Evolutionary conservation across 2,329 filamentous ascomycete species (phyloP).

Genomic region (Verticillium nonalfalfae): DNA sequence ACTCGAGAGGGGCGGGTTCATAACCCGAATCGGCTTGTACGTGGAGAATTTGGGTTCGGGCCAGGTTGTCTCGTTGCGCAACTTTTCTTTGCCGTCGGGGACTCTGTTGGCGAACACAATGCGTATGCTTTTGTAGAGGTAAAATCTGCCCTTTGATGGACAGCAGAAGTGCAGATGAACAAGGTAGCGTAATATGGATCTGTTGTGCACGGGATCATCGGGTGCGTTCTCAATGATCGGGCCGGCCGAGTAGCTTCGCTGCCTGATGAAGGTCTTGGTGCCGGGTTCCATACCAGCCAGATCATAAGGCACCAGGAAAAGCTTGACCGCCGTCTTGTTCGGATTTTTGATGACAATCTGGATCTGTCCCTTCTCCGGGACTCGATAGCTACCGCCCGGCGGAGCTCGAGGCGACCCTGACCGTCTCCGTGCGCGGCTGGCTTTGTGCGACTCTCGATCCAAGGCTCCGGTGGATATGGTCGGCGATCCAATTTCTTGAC

Average conservation of each 20-base stretch:
- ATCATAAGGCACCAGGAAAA: constrained; percentile 92
- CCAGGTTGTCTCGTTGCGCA: constrained; percentile 82
- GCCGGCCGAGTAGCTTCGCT: constrained; percentile 85
- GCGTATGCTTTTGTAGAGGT: constrained; percentile 84
- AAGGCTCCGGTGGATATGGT: constrained; percentile 10
- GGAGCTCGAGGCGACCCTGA: constrained; percentile 50
- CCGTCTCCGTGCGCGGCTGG: constrained; percentile 23
- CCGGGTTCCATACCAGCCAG: constrained; percentile 86
- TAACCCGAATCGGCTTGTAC: constrained; percentile 64
- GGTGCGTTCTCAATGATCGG: constrained; percentile 68
- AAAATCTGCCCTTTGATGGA: constrained; percentile 75
- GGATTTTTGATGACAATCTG: constrained; percentile 98
- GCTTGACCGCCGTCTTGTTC: constrained; percentile 95
- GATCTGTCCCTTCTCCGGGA: constrained; percentile 87
- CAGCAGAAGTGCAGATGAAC: constrained; percentile 92
- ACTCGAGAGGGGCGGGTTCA: constrained; percentile 30
- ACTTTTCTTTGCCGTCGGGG: constrained; percentile 87
- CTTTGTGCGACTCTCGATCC: constrained; percentile 23
- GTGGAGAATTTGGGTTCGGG: constrained; percentile 81
- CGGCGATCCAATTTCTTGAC: constrained; percentile 11
- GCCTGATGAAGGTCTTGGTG: constrained; percentile 92
- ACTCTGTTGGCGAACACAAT: constrained; percentile 97
- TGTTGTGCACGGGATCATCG: constrained; percentile 29
- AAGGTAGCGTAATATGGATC: constrained; percentile 79
- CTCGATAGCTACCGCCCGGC: constrained; percentile 85